phyloP scores from a whole-genome alignment of 169 alveolate genomes.

The Theileria annulata region DNA sequence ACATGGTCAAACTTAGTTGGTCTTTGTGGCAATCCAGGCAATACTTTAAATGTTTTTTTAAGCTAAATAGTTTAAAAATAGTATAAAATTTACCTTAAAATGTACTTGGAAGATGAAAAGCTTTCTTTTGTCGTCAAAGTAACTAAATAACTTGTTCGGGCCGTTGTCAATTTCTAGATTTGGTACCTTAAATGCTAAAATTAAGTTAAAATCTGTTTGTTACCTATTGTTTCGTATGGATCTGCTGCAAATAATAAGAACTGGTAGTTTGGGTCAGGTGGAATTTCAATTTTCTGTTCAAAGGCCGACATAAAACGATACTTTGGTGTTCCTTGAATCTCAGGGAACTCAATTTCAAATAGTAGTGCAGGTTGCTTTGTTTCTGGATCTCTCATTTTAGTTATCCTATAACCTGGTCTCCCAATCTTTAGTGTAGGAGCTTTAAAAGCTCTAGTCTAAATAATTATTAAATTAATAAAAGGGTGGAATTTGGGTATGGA shows the following conservation, averaged over 20 bases:
- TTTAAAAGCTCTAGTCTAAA: conserved; percentile 51
- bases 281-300: conserved; percentile 88
- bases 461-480: too few relatives aligned
- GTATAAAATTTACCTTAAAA: conserved; percentile 67
- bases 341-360: conserved; percentile 96
- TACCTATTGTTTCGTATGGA: conserved; percentile 94
- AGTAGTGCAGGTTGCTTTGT: conserved; percentile 91
- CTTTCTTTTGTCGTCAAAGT: conserved; percentile 92
- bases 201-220: background rate
- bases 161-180: conserved; percentile 84
- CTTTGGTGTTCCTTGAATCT: conserved; percentile 84
- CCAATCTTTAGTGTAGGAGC: conserved; percentile 89
- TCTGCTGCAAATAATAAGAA: conserved; percentile 97
- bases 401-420: conserved; percentile 96
- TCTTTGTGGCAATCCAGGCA: conserved; percentile 65
- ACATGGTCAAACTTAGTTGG: conserved; percentile 57
- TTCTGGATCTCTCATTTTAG: conserved; percentile 91
- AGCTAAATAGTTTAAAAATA: background rate
- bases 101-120: conserved; percentile 88
- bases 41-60: conserved; percentile 45
- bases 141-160: conserved; percentile 85
- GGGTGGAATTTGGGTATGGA: too few relatives aligned
- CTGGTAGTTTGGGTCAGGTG: conserved; percentile 93
- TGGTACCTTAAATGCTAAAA: conserved; percentile 92
- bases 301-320: conserved; percentile 96